Percentiles rank a stretch among this genome's conserved stretches.
phyloP scores from a whole-genome alignment of 2,329 filamentous ascomycete species.

The Aspergillus tubingensis region DNA sequence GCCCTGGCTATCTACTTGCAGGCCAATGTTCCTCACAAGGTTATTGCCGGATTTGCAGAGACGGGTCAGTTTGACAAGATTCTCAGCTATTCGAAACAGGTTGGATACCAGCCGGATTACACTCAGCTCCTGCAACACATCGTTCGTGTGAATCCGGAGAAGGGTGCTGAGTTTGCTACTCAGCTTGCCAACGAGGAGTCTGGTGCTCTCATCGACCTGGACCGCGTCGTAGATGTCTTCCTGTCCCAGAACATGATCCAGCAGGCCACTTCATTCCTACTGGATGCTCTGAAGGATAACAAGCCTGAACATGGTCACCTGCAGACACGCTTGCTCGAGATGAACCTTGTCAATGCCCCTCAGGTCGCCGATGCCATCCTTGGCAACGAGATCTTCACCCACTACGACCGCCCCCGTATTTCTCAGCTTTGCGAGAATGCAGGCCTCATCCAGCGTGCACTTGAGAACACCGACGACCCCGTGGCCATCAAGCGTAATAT shows the following conservation, averaged over 20 bases:
- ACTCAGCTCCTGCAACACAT: conserved; percentile 90
- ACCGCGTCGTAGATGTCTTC: conserved; percentile 96
- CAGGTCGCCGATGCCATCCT: conserved; percentile 98
- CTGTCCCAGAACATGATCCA: conserved; percentile 97
- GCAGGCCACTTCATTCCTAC: conserved; percentile 94
- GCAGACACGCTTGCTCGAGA: conserved; percentile 93
- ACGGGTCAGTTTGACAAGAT: conserved; percentile 97
- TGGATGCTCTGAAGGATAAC: conserved; percentile 94
- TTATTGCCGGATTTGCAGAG: conserved; percentile 91
- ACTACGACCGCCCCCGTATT: conserved; percentile 91
- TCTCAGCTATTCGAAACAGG: conserved; percentile 81
- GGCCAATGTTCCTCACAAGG: conserved; percentile 88
- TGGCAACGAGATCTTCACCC: conserved; percentile 96
- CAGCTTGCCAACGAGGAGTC: conserved; percentile 85
- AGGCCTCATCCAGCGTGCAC: conserved; percentile 78
- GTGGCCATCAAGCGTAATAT: conserved; percentile 89
- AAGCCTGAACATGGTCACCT: conserved; percentile 88
- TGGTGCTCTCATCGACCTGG: conserved; percentile 84
- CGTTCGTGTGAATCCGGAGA: conserved; percentile 85
- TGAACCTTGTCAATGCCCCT: conserved; percentile 95
- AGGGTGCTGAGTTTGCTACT: conserved; percentile 92
- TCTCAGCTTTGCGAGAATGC: conserved; percentile 91
- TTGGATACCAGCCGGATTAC: conserved; percentile 92
- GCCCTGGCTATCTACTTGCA: conserved; percentile 88
- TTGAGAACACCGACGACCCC: conserved; percentile 94